Percentiles rank a stretch among this genome's conserved stretches.
Conservation (phyloP, 2,329 filamentous ascomycete genomes). For the Cladobotryum mycophilum region DNA sequence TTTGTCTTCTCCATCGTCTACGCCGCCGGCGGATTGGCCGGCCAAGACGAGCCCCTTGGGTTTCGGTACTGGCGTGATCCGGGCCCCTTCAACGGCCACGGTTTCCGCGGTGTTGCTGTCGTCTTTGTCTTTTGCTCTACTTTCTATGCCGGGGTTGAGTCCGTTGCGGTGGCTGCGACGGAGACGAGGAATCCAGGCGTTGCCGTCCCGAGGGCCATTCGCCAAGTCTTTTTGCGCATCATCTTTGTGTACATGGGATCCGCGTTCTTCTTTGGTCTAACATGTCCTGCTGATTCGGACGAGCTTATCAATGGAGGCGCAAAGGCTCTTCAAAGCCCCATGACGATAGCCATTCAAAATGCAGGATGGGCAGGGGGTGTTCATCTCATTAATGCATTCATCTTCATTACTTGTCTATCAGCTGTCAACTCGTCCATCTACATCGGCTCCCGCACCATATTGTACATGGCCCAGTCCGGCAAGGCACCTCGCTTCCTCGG, state of each 20-base stretch:
- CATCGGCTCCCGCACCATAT: slow-evolving; percentile 65
- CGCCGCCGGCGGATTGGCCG: slow-evolving; percentile 58
- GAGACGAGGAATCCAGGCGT: slow-evolving; percentile 53
- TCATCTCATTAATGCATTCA: slow-evolving; percentile 72
- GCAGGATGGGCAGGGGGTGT: slow-evolving; percentile 59
- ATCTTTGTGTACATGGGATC: slow-evolving; percentile 61
- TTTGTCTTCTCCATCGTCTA: slow-evolving; percentile 71
- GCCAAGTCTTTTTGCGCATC: slow-evolving; percentile 56
- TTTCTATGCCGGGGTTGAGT: slow-evolving; percentile 62
- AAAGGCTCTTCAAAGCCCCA: slow-evolving; percentile 62
- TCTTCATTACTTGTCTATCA: slow-evolving; percentile 64
- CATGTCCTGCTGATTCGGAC: slow-evolving; percentile 61
- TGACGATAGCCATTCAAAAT: slow-evolving; percentile 67
- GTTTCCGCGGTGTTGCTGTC: slow-evolving; percentile 58
- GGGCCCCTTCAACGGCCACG: slow-evolving; percentile 60
- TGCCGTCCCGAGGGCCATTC: slow-evolving; percentile 52
- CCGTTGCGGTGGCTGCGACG: slow-evolving; percentile 56
- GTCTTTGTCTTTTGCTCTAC: slow-evolving; percentile 65
- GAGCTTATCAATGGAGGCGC: slow-evolving; percentile 55
- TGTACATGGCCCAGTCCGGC: slow-evolving; percentile 68
- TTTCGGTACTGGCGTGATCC: slow-evolving; percentile 68
- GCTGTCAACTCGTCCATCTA: slow-evolving; percentile 73
- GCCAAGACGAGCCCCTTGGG: slow-evolving; percentile 52
- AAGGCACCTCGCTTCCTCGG: slow-evolving; percentile 67
- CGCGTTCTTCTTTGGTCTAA: slow-evolving; percentile 69